Base-by-base conservation (phyloP, 2,329 filamentous ascomycete genomes). In the Penicillium sp. region DNA sequence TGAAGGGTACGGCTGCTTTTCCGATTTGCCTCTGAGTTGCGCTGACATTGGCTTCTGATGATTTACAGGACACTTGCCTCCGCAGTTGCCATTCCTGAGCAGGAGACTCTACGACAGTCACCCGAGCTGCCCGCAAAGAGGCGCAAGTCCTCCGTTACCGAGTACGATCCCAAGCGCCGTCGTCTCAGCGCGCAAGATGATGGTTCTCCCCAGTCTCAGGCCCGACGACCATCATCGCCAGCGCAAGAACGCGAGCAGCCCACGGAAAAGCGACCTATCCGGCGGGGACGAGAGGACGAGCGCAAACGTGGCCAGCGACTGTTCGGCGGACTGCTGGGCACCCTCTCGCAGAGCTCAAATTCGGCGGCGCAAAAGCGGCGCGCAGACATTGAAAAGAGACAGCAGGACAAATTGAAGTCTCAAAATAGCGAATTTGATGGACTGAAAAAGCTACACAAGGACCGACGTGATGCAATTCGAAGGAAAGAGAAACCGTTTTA, bases 271-370 rank as follows among this genome's bases (percentile, higher is more conserved):
- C 61, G 52, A 48, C 56, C 57, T 24, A 44, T 54, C n/a, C 52
- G 53, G 24, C 57, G 63, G 53, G 76, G 69, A 47, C 74, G 78
- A 26, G 77, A 85, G 52, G 88, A 95, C 65, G 93, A 97, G 69
- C 90, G 86, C 71, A 90, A 89, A 69, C 87, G 93, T 34, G 89
- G 89, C 21, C 87, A 89, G 71, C 83, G 93, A 48, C 79, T 97
- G 55, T 96, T 96, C 68, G 92, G 93, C 56, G 89, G 87, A 33
- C 75, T 95, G 51, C 77, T 94, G 54, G 89, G 81, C 69, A 90
- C 88, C 34, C 80, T 95, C 54, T 90, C 87, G 71, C 88, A 93
- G 74, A 86, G 82, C 64, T 81, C 81, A 67, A 82, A 78, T 68
- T 76, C 79, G 75, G 60, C 83, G 79, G 77, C 85, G 57, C 76